These are phyloP conservation scores for Suillus subaureus DNA, from an alignment of 768 basidiomycete species.

Conservation along the genomic window DNA sequence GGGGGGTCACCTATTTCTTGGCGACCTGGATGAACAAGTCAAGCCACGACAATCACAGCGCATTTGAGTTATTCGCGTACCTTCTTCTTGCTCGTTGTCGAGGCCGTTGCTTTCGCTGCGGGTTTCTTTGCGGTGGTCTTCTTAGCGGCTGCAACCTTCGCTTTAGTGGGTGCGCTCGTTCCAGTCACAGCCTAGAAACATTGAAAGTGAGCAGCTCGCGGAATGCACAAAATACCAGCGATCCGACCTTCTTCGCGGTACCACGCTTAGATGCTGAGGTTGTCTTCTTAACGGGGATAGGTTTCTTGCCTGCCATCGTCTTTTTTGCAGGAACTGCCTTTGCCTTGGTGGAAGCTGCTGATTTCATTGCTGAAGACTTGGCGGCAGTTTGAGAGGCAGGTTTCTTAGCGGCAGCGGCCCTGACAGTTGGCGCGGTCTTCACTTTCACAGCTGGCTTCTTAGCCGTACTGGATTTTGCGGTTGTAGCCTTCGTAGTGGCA, in stretches of 20 bases:
- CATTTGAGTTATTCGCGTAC: neutral
- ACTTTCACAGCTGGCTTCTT: slow-evolving; percentile 39
- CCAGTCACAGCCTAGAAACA: slow-evolving; percentile 53
- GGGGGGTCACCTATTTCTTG: slow-evolving; percentile 7
- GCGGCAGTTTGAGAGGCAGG: slow-evolving; percentile 37
- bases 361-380: slow-evolving; percentile 22
- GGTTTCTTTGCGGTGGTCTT: slow-evolving; percentile 35
- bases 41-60: slow-evolving; percentile 22
- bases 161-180: slow-evolving; percentile 40
- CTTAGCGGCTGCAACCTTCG: slow-evolving; percentile 34
- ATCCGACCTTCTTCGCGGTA: slow-evolving; percentile 62
- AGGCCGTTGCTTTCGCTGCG: slow-evolving; percentile 11
- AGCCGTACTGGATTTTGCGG: slow-evolving; percentile 24
- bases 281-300: slow-evolving; percentile 42
- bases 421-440: slow-evolving; percentile 31
- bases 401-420: slow-evolving; percentile 45
- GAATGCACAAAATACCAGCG: neutral
- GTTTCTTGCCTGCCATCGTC: slow-evolving; percentile 34
- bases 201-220: slow-evolving; percentile 7
- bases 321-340: slow-evolving; percentile 35
- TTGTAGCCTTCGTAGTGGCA: slow-evolving; percentile 26
- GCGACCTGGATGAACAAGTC: slow-evolving; percentile 3
- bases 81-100: slow-evolving; percentile 26
- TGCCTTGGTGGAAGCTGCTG: slow-evolving; percentile 20
- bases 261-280: slow-evolving; percentile 48